Conservation (phyloP, 2,329 filamentous ascomycete genomes). For the Sordariomycetes sp. region DNA sequence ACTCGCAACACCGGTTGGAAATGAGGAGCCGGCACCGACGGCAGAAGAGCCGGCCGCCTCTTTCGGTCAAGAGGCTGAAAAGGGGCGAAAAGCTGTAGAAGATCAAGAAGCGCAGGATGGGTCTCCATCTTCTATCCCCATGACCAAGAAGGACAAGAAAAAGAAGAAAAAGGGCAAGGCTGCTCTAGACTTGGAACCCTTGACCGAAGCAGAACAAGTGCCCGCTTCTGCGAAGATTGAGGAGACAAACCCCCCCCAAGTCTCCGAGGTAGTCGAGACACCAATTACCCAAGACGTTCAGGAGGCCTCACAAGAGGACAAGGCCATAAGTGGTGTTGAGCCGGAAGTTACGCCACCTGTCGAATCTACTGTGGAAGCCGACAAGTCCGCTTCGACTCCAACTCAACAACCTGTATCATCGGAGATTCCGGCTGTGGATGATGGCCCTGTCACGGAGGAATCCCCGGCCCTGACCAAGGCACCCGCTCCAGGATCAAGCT, state of each 20-base stretch:
- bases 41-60: neutral
- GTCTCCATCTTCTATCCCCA: neutral
- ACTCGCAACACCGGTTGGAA: neutral
- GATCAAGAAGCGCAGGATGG: neutral
- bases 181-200: neutral
- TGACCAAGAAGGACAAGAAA: slow-evolving; percentile 10
- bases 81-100: neutral
- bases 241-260: neutral
- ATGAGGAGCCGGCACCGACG: neutral
- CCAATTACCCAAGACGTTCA: neutral
- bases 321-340: neutral
- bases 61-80: neutral
- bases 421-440: neutral
- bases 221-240: neutral
- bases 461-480: neutral
- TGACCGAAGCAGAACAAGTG: neutral
- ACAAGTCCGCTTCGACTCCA: neutral
- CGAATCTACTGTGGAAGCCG: neutral
- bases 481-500: neutral
- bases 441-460: neutral
- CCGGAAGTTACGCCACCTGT: neutral
- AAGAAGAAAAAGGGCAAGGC: slow-evolving; percentile 9
- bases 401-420: neutral
- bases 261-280: neutral
- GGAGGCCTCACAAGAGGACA: neutral